Base-by-base conservation (phyloP, 2,329 filamentous ascomycete species). In the Fusarium avenaceum region DNA sequence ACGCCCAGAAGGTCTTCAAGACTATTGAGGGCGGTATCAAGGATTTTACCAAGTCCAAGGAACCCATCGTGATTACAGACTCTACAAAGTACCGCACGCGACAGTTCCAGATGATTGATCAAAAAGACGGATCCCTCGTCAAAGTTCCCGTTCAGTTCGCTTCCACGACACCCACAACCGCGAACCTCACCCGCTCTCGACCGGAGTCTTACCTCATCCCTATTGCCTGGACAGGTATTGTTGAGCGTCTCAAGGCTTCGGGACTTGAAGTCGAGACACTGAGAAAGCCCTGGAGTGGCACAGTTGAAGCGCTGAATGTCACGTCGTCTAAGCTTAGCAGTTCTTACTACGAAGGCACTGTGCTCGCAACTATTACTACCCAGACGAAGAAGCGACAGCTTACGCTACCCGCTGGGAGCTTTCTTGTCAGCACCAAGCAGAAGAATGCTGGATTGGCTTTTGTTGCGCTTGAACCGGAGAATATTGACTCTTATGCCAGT, bases 401-500 rank as follows among this genome's bases (percentile, higher is more conserved):
- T 1, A 70, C 47, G 2, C 30, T 78, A 1, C 75, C 76, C 0
- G 67, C 69, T 0, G 76, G 76, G 1, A 76, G 75, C 11, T 78
- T 76, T 50, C 67, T 71, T 26, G 68, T 78, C 1, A 77, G 74
- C 65, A 77, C 76, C 4, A 70, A 72, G 20, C 76, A 78, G 51
- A 76, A 75, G 64, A 78, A 77, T 15, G 75, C 76, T 0, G 76
- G 60, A 0, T 51, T 76, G 1, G 75, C 76, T 0, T 68, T 78
- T 11, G 63, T 72, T 11, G 74, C 72, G 1, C 54, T 78, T 14
- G 76, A 78, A 69, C 76, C 76, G 1, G 76, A 78, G 67, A 74
- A 74, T 4, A 73, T 75, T 11, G 76, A 78, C 53, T 78, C 76
- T 2, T 78, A 76, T 32, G 76, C 71, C 2, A 74, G 73, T 5